Percentiles rank a stretch among this genome's conserved stretches.
These are phyloP conservation scores for Plasmodium sp. DNA, from an alignment of 169 alveolate species.

Conservation along the genomic window DNA sequence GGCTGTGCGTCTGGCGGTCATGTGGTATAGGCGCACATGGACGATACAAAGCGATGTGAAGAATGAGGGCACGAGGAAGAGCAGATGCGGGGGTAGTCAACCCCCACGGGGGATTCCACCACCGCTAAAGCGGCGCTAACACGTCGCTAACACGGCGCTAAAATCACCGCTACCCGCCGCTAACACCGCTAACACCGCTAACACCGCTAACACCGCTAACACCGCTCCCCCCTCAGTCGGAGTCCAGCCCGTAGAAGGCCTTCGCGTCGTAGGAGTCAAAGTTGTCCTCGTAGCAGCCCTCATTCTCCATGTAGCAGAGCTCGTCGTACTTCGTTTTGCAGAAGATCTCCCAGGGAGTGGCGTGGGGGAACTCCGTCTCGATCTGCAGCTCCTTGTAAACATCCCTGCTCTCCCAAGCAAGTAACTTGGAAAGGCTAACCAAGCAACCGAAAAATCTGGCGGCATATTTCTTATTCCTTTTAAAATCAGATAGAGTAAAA, in stretches of 20 bases:
- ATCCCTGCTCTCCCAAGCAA: slow-evolving; percentile 76
- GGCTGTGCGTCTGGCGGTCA: not conserved
- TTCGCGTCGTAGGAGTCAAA: slow-evolving; percentile 26
- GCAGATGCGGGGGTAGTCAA: not conserved
- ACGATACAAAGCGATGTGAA: not conserved
- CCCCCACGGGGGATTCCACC: not conserved
- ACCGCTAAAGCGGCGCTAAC: too few relatives aligned
- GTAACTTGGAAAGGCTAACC: slow-evolving; percentile 69
- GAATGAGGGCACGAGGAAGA: not conserved
- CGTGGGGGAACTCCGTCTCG: slow-evolving; percentile 57
- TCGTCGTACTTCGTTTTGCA: slow-evolving; percentile 72
- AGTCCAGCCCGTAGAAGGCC: not conserved
- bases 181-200: too few relatives aligned
- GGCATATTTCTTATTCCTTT: slow-evolving; percentile 69
- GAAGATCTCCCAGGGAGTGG: slow-evolving; percentile 74
- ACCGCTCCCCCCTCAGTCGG: not conserved
- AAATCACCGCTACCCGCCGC: too few relatives aligned
- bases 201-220: too few relatives aligned
- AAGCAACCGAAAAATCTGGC: slow-evolving; percentile 66
- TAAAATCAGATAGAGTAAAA: slow-evolving; percentile 71
- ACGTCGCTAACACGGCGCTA: too few relatives aligned
- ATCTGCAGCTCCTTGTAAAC: slow-evolving; percentile 66
- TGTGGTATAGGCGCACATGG: not conserved
- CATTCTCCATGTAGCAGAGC: slow-evolving; percentile 66
- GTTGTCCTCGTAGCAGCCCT: slow-evolving; percentile 49